Evolutionary conservation across 345 rosid species (phyloP), one percentile per base, ranked within the genome.

Genomic region (Arabis hirsuta): DNA sequence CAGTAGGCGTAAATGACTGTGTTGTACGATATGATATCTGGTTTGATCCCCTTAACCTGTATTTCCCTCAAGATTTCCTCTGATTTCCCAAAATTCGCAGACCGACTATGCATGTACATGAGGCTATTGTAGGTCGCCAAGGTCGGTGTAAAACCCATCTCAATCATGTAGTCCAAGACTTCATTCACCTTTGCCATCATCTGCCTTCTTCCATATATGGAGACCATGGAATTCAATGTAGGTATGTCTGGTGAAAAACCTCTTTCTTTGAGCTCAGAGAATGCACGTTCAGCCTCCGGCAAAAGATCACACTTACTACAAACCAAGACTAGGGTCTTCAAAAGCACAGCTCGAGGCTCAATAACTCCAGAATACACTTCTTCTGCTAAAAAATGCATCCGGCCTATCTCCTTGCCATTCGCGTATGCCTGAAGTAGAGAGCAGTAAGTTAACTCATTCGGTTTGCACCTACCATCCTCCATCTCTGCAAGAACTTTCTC

Each of bases 361-460:
- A 88, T 81, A 52, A 64, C 59, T 67, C 93, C 96, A 41, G 96
- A 87, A 73, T 86, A 89, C 72, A 91, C 87, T 69, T 95, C 91
- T 76, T 88, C 96, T 3, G 90, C 88, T 65, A 95, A 85, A 78
- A 81, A 46, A 45, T 71, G 89, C 96, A 95, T 90, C 67, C 83
- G 82, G 52, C 87, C 91, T 38, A 88, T 78, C 84, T 88, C 93
- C 79, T 79, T 88, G 47, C 90, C 91, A 42, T 89, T 95, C 53
- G 96, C 96, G 83, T 95, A 95, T 48, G 91, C 99, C 76, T 95
- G 96, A 74, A 95, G 96, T 72, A 91, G 72, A 59, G 96, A 88
- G 72, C 85, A 88, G 77, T 89, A 85, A 9, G 97, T 85, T 71
- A 89, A 81, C 76, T 91, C 99, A 53, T 91, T 94, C 14, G 97